Base-by-base conservation (phyloP, 129 eudicot species). In the Flaveria bidentis region DNA sequence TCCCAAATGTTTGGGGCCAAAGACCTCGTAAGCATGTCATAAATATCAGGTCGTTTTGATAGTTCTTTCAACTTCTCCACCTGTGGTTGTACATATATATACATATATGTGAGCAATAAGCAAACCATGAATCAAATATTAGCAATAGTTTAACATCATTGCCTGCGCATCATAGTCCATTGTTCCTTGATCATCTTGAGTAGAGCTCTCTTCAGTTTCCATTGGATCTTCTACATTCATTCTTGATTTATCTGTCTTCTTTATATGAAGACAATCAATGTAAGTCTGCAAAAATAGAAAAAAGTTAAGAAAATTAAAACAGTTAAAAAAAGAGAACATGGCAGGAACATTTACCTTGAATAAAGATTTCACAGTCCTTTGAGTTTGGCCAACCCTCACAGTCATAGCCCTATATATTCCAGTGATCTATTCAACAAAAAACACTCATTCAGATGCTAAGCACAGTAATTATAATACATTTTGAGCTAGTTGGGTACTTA, bases 1-100 rank as follows among this genome's bases (percentile, higher is more conserved):
- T 94, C 97, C 99, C 99, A 94, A 74, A 94, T 94, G 83, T 94
- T 94, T 75, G 99, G 99, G 49, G 99, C 99, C 83, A 94, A 82
- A 44, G 98, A 94, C 73, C 84, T 85, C 2, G 98, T 94, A 69
- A 94, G 83, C 82, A 89, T 82, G 22, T 91, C 96, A 78, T 91
- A 94, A 9, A 94, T 94, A 83, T 91, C 93, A 49, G 96, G 93
- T 71, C 74, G 88, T 68, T 62, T 82, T 44, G 97, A 88, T 69
- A 94, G 75, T 78, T 91, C 92, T 79, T 84, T 89, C 80, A 94
- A 73, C 56, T 84, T 71, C 78, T 94, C 97, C 80, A 89, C 94
- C 94, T 93, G 82, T 63, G 75, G 64, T 36, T 9, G 39, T 76
- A 76, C 69, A 76, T n/a, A 63, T 39, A 50, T 26, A 76, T n/a